Base-by-base conservation (phyloP, 2,329 filamentous ascomycete species). In the Talaromyces sp. region DNA sequence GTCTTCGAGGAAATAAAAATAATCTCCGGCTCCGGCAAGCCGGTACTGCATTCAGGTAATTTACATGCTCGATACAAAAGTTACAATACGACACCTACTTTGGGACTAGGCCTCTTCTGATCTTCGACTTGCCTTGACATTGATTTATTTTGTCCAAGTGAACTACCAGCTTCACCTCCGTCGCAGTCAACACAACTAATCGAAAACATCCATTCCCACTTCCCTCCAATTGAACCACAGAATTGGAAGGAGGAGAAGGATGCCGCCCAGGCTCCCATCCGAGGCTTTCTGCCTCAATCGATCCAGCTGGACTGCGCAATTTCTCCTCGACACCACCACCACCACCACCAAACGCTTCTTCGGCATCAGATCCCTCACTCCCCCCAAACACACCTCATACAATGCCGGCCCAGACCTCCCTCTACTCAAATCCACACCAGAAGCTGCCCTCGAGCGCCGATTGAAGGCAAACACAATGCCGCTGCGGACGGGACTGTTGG, bases 401-500 rank as follows among this genome's bases (percentile, higher is more conserved):
- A 81, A 83, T 67, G 72, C 79, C 67, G 71, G 76, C 61, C 75
- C 77, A 58, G 71, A 73, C 45, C 76, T 82, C 15, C 75, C 76
- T 6, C 70, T 81, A n/a, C 78, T 87, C 36, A 75, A 79, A 57
- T 78, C 81, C 58, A 82, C 81, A 9, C 78, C 79, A 8, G 77
- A 79, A 2, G 83, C 82, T n/a, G 85, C 85, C 2, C 78, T 86
- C 57, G 74, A 78, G 58, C 82, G 84, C 52, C 84, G 82, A 72
- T 75, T 78, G 39, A 77, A 60, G n/a, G 61, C 61, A 22, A 54
- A 78, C 63, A 83, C 79, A 0, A 78, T 85, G 10, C 84, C 85
- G 6, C 77, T 83, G 41, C 88, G 94, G 28, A 87, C 91, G 2
- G 94, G 94, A 31, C 86, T 90, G 8, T 81, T 99, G 48, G 91